These are phyloP conservation scores for Saccharomyces eubayanus DNA, from an alignment of 805 yeast species.

Conservation along the genomic window DNA sequence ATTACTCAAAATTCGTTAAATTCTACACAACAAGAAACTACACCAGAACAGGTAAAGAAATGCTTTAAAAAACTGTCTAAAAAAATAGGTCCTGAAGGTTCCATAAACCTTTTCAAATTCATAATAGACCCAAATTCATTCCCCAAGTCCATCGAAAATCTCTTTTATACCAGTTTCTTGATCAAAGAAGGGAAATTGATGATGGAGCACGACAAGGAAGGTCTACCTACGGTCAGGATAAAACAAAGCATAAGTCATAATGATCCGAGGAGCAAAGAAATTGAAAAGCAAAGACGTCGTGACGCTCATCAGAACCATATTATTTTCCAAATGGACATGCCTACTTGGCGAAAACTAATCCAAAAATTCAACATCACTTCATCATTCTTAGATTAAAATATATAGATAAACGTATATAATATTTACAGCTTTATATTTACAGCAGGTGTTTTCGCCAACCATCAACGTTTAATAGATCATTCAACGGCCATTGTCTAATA, in stretches of 20 bases:
- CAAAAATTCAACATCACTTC: constrained; percentile 43
- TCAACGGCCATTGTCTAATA: constrained; percentile 74
- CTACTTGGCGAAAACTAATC: constrained; percentile 55
- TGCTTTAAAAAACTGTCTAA: constrained; percentile 38
- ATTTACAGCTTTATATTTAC: not conserved
- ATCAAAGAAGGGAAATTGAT: constrained; percentile 61
- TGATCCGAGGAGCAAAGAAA: constrained; percentile 12
- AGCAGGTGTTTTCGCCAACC: constrained; percentile 38
- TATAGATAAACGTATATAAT: not conserved
- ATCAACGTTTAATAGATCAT: constrained; percentile 39
- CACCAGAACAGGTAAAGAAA: constrained; percentile 53
- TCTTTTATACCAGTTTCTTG: constrained; percentile 75
- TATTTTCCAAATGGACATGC: constrained; percentile 61
- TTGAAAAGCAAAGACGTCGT: constrained; percentile 21
- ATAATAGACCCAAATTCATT: constrained; percentile 71
- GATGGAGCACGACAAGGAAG: constrained; percentile 45
- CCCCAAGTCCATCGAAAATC: constrained; percentile 71
- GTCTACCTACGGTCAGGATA: constrained; percentile 35
- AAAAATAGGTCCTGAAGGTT: constrained; percentile 29
- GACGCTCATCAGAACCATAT: constrained; percentile 45
- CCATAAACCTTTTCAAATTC: constrained; percentile 52
- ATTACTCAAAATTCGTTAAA: constrained; percentile 46
- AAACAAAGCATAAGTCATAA: constrained; percentile 25
- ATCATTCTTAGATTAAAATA: not conserved
- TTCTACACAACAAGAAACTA: constrained; percentile 45